Evolutionary conservation across 148 eudicot genomes (phyloP).

Genomic region (Fagopyrum tataricum): DNA sequence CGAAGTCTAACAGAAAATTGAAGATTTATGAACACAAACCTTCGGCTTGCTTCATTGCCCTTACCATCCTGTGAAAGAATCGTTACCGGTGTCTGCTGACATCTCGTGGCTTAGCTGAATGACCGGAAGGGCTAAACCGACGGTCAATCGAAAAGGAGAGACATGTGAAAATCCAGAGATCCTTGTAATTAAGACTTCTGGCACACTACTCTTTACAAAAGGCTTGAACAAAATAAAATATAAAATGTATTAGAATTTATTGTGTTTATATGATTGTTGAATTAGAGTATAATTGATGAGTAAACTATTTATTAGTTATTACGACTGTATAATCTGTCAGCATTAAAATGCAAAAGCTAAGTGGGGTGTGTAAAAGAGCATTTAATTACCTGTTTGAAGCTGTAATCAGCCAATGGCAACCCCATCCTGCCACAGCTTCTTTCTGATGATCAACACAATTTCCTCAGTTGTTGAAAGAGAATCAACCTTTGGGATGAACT

Average conservation of each 20-base stretch:
- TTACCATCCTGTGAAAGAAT: neutral
- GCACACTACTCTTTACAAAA: neutral
- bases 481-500: constrained; percentile 62
- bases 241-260: neutral
- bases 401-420: neutral
- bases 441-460: constrained; percentile 54
- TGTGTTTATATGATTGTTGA: neutral
- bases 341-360: too few species aligned
- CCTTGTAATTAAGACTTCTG: neutral
- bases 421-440: constrained; percentile 42
- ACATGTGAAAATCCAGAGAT: neutral
- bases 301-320: neutral
- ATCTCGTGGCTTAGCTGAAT: neutral
- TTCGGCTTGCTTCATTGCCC: constrained; percentile 7
- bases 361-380: neutral
- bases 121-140: neutral
- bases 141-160: neutral
- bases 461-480: constrained; percentile 53
- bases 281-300: neutral
- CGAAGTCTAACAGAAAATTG: neutral
- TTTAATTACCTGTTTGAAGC: neutral
- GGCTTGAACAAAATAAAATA: neutral
- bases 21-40: constrained; percentile 10
- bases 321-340: neutral
- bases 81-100: neutral